Base-by-base conservation (phyloP, 2,329 filamentous ascomycete species). In the Macrophomina tecta region DNA sequence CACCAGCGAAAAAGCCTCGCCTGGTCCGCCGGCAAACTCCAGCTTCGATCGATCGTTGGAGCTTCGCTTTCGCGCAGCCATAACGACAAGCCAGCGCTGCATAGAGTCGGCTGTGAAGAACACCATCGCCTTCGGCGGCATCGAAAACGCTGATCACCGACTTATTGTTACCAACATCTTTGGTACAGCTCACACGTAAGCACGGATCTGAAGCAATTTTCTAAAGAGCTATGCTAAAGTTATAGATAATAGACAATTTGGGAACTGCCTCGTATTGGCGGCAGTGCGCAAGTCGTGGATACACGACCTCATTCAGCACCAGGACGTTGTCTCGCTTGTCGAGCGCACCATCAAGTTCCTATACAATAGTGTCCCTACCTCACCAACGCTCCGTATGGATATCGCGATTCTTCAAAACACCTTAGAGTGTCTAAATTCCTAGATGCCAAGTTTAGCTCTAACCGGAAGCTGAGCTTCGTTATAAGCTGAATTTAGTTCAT, bases 141-240 rank as follows among this genome's bases (percentile, higher is more conserved):
- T 71, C 18, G 77, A 91, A 82, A 73, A 90, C 85, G 69, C 86
- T 84, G 71, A 83, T 78, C 81, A 86, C 68, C 87, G 93, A 36
- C 87, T 91, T 8, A 90, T 97, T 61, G 89, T 98, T 65, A 98
- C 94, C n/a, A 98, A 97, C 73, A 90, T 97, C 30, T 97, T 97
- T 79, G 94, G 94, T 63, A 98, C 94, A 18, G 91, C 93, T 69
- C 94, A 97, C 84, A 94, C 94, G 92, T 97, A 91, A 87, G 92
- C 88, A 11, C 12, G 61, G 12, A 0, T 23, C 55, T 53, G 55
- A 12, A 5, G 12, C 7, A 48, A 9, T 62, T 49, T 48, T 55
- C 36, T 56, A 67, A 74, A 78, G 70, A 65, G 28, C 12, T 45
- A 46, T 67, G 48, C 60, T 48, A 66, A 73, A 63, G 45, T 38